A percentile compares a stretch with the other conserved stretches of the same genome.
These are phyloP conservation scores for Gonapodya sp. DNA, from an alignment of 192 early-diverging fungal genomes.

Conservation along the genomic window DNA sequence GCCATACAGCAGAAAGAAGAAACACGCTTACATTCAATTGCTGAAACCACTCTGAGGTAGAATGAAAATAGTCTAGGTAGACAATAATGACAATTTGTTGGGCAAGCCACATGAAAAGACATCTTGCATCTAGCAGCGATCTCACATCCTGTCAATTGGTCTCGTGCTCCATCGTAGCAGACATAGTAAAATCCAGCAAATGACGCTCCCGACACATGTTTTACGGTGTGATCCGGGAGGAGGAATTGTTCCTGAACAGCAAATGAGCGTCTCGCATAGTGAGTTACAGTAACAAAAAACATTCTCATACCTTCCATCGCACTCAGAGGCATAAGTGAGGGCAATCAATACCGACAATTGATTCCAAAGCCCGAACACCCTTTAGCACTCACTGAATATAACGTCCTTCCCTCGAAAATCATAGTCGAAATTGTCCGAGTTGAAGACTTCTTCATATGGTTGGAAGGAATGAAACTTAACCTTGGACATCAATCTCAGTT, in stretches of 20 bases:
- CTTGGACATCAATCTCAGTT: neutral
- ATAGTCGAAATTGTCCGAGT: constrained; percentile 35
- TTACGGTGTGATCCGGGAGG: constrained; percentile 74
- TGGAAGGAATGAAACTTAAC: constrained; percentile 34
- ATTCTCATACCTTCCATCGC: constrained; percentile 68
- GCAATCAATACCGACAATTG: no score
- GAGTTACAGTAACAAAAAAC: neutral
- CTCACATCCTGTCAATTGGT: neutral
- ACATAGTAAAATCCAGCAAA: constrained; percentile 89
- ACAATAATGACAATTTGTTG: no score
- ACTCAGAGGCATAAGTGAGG: no score
- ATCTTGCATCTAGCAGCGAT: no score
- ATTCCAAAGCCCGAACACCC: no score
- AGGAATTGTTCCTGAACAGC: constrained; percentile 63
- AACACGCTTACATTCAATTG: neutral
- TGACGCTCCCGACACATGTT: constrained; percentile 66
- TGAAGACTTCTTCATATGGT: constrained; percentile 23
- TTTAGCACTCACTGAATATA: no score
- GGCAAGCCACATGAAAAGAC: no score
- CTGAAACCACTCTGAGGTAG: neutral
- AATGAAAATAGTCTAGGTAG: neutral
- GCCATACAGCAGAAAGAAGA: no score
- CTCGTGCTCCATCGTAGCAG: constrained; percentile 38
- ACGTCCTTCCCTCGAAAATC: constrained; percentile 51
- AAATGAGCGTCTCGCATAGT: neutral